Evolutionary conservation across 1,284 basidiomycete genomes (phyloP).

Genomic region (Schizophyllum amplum): DNA sequence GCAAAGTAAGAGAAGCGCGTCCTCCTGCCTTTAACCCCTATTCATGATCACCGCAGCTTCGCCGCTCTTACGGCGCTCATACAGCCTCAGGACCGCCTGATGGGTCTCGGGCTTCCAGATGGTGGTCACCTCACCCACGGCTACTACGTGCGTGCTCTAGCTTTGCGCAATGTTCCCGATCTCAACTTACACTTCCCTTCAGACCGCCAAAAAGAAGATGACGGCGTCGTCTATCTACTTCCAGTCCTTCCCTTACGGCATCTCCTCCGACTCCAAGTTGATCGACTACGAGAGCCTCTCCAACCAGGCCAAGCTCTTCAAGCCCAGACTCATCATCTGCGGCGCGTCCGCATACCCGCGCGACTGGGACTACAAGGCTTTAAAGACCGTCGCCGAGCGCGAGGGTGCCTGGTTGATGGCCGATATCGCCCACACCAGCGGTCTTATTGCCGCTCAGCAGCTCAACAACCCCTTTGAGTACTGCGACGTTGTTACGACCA

Average conservation of each 20-base stretch:
- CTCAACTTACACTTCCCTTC: slow-evolving; percentile 18
- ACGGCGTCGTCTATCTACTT: slow-evolving; percentile 99
- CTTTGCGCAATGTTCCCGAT: slow-evolving; percentile 28
- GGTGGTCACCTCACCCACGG: slow-evolving; percentile 98
- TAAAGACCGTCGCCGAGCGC: slow-evolving; percentile 79
- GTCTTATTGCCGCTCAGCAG: slow-evolving; percentile 91
- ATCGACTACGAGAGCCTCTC: slow-evolving; percentile 87
- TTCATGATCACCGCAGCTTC: slow-evolving; percentile 54
- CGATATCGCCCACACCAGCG: slow-evolving; percentile 97
- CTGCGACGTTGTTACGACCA: slow-evolving; percentile 97
- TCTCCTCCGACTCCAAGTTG: slow-evolving; percentile 79
- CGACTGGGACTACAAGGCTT: slow-evolving; percentile 90
- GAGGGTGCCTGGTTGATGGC: slow-evolving; percentile 92
- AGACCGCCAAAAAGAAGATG: slow-evolving; percentile 99
- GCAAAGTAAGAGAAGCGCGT: slow-evolving; percentile 58
- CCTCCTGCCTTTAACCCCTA: slow-evolving; percentile 1
- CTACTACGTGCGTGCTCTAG: slow-evolving; percentile 67
- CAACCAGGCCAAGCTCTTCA: slow-evolving; percentile 91
- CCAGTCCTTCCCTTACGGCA: slow-evolving; percentile 96
- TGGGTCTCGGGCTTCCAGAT: slow-evolving; percentile 98
- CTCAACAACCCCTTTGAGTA: slow-evolving; percentile 92
- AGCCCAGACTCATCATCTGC: slow-evolving; percentile 94
- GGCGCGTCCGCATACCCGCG: slow-evolving; percentile 98
- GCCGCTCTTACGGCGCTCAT: slow-evolving; percentile 95
- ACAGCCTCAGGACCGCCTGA: slow-evolving; percentile 96